These are phyloP conservation scores for Coprinopsis cinerea DNA, from an alignment of 768 basidiomycete genomes.

Conservation along the genomic window DNA sequence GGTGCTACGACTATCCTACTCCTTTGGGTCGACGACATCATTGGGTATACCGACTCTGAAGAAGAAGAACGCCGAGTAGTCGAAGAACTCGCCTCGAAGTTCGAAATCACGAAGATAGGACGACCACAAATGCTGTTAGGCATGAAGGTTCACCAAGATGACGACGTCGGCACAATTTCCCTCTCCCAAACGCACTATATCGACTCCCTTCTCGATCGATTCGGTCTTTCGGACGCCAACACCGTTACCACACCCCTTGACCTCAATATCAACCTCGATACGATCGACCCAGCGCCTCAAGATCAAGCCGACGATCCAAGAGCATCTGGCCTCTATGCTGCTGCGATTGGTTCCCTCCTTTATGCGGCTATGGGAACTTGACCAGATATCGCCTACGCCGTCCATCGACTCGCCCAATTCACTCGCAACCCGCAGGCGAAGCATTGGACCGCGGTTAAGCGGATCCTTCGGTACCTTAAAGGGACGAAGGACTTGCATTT, in stretches of 20 bases:
- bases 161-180: slow-evolving; percentile 11
- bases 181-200: slow-evolving; percentile 21
- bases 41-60: slow-evolving; percentile 4
- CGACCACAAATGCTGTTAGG: slow-evolving; percentile 16
- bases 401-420: slow-evolving; percentile 27
- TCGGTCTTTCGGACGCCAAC: slow-evolving; percentile 15
- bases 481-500: slow-evolving; percentile 15
- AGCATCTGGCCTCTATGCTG: not conserved
- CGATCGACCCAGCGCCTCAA: slow-evolving; percentile 3
- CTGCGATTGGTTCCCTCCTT: slow-evolving; percentile 19
- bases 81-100: slow-evolving; percentile 11
- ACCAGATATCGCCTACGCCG: slow-evolving; percentile 29
- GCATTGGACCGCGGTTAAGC: slow-evolving; percentile 36
- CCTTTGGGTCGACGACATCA: slow-evolving; percentile 27
- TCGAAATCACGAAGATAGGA: slow-evolving; percentile 15
- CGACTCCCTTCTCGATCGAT: slow-evolving; percentile 17
- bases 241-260: slow-evolving; percentile 21
- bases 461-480: slow-evolving; percentile 33
- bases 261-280: slow-evolving; percentile 17
- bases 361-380: slow-evolving; percentile 25
- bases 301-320: slow-evolving; percentile 8
- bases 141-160: slow-evolving; percentile 18
- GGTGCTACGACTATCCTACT: slow-evolving; percentile 19
- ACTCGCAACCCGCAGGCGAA: slow-evolving; percentile 21
- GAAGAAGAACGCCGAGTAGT: slow-evolving; percentile 6